Conservation (phyloP, 2,329 filamentous ascomycete species). For the Lachnellula hyalina region DNA sequence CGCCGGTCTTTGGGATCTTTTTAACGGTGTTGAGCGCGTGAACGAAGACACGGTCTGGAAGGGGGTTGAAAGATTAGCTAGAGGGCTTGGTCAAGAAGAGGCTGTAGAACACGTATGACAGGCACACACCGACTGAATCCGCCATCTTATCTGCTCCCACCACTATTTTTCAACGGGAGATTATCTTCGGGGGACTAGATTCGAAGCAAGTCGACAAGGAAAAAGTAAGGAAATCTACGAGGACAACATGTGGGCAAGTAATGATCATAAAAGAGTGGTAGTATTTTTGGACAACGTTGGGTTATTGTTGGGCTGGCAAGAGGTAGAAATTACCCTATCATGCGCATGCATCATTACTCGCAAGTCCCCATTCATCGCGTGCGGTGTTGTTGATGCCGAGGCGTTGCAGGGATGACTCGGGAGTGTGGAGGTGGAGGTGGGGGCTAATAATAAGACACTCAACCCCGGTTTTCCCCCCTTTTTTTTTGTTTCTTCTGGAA, state of each 20-base stretch:
- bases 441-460: neutral
- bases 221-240: neutral
- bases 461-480: neutral
- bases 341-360: conserved; percentile 16
- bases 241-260: conserved; percentile 3
- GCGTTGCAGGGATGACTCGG: conserved; percentile 1
- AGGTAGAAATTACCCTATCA: conserved; percentile 16
- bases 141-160: conserved; percentile 37
- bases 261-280: neutral
- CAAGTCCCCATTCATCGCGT: neutral
- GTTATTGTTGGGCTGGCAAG: neutral
- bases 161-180: neutral
- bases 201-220: neutral
- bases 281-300: neutral
- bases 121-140: conserved; percentile 45
- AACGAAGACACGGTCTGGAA: conserved; percentile 89
- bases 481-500: neutral
- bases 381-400: conserved; percentile 5
- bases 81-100: neutral
- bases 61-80: neutral
- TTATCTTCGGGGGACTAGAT: neutral
- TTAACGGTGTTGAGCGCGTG: conserved; percentile 99
- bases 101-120: neutral
- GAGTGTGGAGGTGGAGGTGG: neutral
- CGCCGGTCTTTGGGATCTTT: conserved; percentile 91